These are phyloP conservation scores for Termitomyces sp. DNA, from an alignment of 768 basidiomycete genomes.

Conservation along the genomic window DNA sequence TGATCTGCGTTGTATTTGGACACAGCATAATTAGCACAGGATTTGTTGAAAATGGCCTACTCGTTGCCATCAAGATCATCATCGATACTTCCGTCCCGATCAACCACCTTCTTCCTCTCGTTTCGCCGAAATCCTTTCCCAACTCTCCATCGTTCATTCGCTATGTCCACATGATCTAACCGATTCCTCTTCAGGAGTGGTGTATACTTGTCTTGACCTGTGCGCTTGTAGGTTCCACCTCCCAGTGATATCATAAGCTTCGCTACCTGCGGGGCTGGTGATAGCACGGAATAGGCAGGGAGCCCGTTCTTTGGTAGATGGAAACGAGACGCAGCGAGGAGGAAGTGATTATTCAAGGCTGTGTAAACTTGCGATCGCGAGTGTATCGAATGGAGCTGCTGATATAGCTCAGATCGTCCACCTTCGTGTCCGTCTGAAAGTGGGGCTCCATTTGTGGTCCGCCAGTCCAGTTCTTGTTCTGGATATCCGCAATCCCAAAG, in stretches of 20 bases:
- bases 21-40: neutral
- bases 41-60: conserved; percentile 4
- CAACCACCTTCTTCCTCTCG: conserved; percentile 24
- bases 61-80: conserved; percentile 17
- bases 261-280: neutral
- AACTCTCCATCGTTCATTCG: conserved; percentile 74
- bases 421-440: conserved; percentile 16
- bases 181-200: conserved; percentile 63
- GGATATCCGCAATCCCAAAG: conserved; percentile 86
- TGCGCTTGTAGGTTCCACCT: conserved; percentile 59
- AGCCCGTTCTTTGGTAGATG: conserved; percentile 36
- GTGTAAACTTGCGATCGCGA: conserved; percentile 60
- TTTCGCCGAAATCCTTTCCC: conserved; percentile 53
- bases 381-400: conserved; percentile 47
- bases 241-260: conserved; percentile 57
- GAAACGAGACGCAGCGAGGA: conserved; percentile 45
- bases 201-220: conserved; percentile 47
- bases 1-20: neutral
- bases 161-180: conserved; percentile 62
- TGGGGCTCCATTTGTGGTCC: conserved; percentile 25
- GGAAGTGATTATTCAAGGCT: conserved; percentile 61
- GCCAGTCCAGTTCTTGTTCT: conserved; percentile 66
- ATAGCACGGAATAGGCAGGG: conserved; percentile 12
- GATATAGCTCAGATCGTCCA: conserved; percentile 34
- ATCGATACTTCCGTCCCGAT: conserved; percentile 13